Base-by-base conservation (phyloP, 2,329 filamentous ascomycete species). In the Fusarium xylarioides region DNA sequence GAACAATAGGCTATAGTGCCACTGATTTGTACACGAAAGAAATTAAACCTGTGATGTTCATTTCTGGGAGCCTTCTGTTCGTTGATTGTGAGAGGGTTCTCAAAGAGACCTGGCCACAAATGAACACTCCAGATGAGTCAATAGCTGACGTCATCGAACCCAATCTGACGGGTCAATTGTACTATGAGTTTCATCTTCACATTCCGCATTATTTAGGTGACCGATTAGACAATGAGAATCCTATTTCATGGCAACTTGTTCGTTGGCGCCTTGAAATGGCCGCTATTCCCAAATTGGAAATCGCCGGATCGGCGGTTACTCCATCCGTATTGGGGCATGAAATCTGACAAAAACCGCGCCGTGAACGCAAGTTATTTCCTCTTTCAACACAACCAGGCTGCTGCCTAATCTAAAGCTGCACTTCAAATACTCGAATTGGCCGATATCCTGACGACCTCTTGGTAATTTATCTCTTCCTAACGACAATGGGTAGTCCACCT, bases 401-500 rank as follows among this genome's bases (percentile, higher is more conserved):
- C 42, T 66, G 63, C 63, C 63, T 66, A 50, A 65, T 26, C 15
- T 26, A 2, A 57, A n/a, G 5, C 37, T 49, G n/a, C 14, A 34
- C 3, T 6, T 43, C 2, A 30, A 34, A 28, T 21, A 40, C 43
- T n/a, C 26, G 7, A 5, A 16, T 2, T 12, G 5, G 16, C 10
- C 12, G 18, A 7, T 3, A 43, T 30, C 10, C 5, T 1, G 3
- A 6, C 21, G 4, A 14, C 1, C 1, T 10, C 0, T 26, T 30
- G 1, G 16, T 6, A 37, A 4, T 0, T 18, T 16, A 28, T n/a
- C 21, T 7, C 1, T 11, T 26, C 4, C 16, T 16, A 47, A 23
- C 8, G 34, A 59, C 7, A 5, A 73, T 73, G 70, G 61, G 70
- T 6, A 38, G 35, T 4, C 64, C 60, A 50, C 50, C 53, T 16